phyloP scores from a whole-genome alignment of 139 green algal species.

The Chlorella sorokiniana region DNA sequence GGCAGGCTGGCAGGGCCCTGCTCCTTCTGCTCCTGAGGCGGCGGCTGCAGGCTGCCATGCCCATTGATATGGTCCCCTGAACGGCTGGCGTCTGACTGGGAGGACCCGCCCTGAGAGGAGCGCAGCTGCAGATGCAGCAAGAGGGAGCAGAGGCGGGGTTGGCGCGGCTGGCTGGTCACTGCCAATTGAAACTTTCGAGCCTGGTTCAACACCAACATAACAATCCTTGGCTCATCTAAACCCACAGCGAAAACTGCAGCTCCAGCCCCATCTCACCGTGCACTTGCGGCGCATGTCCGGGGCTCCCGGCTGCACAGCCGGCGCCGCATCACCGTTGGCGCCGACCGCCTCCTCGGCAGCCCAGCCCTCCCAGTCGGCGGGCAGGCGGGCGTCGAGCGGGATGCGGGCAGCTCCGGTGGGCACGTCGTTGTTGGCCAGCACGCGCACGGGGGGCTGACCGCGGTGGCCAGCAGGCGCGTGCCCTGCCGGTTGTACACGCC shows the following conservation, averaged over 20 bases:
- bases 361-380: constrained; percentile 29
- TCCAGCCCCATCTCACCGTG: no score
- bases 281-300: background rate
- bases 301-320: background rate
- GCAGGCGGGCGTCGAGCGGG: constrained; percentile 24
- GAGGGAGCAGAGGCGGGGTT: background rate
- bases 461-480: constrained; percentile 40
- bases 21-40: background rate
- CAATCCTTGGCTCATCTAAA: no score
- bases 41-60: background rate
- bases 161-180: background rate
- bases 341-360: background rate
- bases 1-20: background rate
- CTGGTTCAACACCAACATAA: no score
- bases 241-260: no score
- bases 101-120: background rate
- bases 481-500: constrained; percentile 38
- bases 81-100: background rate
- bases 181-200: no score
- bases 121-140: background rate
- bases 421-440: constrained; percentile 77
- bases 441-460: constrained; percentile 57
- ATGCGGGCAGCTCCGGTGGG: constrained; percentile 61
- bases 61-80: background rate
- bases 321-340: background rate